Evolutionary conservation across 192 early-diverging fungal species (phyloP), one percentile per base, ranked within the genome.

Genomic region (Entomortierella parvispora): DNA sequence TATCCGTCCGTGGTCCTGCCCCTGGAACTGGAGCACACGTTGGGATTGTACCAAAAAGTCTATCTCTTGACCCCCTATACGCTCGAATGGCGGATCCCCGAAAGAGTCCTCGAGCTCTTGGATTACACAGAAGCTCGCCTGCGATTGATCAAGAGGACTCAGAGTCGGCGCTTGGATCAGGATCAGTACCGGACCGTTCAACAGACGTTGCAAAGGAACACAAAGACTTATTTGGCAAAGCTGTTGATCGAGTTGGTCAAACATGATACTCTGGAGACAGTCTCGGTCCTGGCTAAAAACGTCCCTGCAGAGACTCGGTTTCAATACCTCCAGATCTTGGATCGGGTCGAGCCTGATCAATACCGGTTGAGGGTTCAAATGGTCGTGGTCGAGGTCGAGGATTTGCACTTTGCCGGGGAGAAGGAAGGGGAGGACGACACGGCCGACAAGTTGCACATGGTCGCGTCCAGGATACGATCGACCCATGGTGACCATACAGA

Each of bases 31-130:
- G 47, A 77, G 18, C 74, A 77, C 33, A 77, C 74, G 0, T 68
- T 77, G n/a, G 74, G 74, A n/a, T 42, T 77, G 25, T 53, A 77
- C 22, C 74, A 77, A 53, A 77, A 77, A n/a, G 74, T 77, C 42
- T 77, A 77, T 31, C 45, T 53, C 22, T 18, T 64, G 25, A 77
- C 74, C 7, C 74, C 74, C 17, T 77, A 77, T 42, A 77, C 65
- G 1, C 66, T 77, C 31, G 55, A 77, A 60, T 77, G 74, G 74
- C 55, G 58, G 55, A 62, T 77, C 18, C 74, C 74, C 1, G 47
- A n/a, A 2, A 44, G 65, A 5, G 60, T 77, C 4, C 26, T 14
- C 0, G 74, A 77, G 49, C 29, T 77, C 26, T 15, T 77, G 46
- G 74, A 77, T 1, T 77, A 77, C 49, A 51, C 74, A 2, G 33